Conservation (phyloP, 495 filamentous ascomycete genomes). For the Pseudoneurospora amorphoporcata region DNA sequence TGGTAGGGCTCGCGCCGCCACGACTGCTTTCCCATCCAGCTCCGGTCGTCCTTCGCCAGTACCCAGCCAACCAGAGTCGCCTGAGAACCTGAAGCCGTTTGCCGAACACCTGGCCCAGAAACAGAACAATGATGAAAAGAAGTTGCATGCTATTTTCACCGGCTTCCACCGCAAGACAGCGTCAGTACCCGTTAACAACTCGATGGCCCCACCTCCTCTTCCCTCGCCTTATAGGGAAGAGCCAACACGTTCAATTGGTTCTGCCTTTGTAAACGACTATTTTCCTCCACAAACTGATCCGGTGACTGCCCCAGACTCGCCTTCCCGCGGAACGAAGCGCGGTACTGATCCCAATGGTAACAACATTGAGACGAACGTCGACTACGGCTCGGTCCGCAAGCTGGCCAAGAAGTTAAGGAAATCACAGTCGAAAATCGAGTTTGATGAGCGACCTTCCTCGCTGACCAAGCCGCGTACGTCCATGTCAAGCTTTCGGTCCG, state of each 20-base stretch:
- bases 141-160: neutral
- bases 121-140: slow-evolving; percentile 2
- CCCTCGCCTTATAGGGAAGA: neutral
- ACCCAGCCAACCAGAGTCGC: neutral
- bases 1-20: neutral
- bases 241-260: neutral
- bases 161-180: neutral
- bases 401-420: slow-evolving; percentile 28
- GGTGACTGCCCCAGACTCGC: neutral
- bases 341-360: slow-evolving; percentile 4
- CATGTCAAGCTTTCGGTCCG: slow-evolving; percentile 5
- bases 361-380: neutral
- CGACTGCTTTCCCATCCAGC: slow-evolving; percentile 1
- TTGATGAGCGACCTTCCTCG: neutral
- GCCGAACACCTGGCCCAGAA: slow-evolving; percentile 1
- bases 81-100: neutral
- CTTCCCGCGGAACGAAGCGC: slow-evolving; percentile 21
- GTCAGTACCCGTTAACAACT: neutral
- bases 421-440: slow-evolving; percentile 7
- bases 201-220: neutral
- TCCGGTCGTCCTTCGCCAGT: neutral
- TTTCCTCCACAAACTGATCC: neutral
- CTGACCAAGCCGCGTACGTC: slow-evolving; percentile 1
- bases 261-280: neutral
- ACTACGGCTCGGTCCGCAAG: slow-evolving; percentile 19